Conservation (phyloP, 208 protist genomes). For the Crithidia brevicula region DNA sequence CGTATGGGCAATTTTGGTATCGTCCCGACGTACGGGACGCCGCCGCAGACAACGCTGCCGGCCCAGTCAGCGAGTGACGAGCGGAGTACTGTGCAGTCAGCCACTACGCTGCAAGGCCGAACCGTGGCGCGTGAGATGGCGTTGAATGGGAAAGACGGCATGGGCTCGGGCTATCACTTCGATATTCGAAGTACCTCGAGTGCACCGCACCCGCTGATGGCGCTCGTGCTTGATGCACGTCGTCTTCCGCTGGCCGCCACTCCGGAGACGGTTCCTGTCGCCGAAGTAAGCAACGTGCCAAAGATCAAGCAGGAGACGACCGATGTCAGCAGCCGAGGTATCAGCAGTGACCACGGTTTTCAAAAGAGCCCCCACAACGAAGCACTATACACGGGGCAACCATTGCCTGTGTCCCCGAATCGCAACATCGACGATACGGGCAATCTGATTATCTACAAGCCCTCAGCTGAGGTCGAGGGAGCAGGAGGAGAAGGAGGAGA, state of each 20-base stretch:
- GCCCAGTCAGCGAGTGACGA: too few relatives aligned
- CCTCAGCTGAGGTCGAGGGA: background rate
- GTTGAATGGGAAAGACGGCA: background rate
- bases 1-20: constrained; percentile 1
- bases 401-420: background rate
- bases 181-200: constrained; percentile 13
- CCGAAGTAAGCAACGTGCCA: too few relatives aligned
- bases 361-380: background rate
- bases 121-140: background rate
- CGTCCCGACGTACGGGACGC: too few relatives aligned
- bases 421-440: constrained; percentile 1
- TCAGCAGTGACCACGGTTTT: background rate
- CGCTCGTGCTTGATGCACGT: constrained; percentile 10
- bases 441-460: constrained; percentile 1
- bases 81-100: too few relatives aligned
- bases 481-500: background rate
- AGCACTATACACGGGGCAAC: background rate
- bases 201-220: constrained; percentile 11
- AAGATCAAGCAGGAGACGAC: too few relatives aligned
- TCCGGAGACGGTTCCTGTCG: too few relatives aligned
- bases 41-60: too few relatives aligned
- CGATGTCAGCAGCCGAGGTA: background rate
- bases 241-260: background rate
- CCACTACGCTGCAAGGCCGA: background rate
- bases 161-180: constrained; percentile 1